A percentile compares a stretch with the other conserved stretches of the same genome.
phyloP scores from a whole-genome alignment of 768 basidiomycete species.

The Pholiota conissans region DNA sequence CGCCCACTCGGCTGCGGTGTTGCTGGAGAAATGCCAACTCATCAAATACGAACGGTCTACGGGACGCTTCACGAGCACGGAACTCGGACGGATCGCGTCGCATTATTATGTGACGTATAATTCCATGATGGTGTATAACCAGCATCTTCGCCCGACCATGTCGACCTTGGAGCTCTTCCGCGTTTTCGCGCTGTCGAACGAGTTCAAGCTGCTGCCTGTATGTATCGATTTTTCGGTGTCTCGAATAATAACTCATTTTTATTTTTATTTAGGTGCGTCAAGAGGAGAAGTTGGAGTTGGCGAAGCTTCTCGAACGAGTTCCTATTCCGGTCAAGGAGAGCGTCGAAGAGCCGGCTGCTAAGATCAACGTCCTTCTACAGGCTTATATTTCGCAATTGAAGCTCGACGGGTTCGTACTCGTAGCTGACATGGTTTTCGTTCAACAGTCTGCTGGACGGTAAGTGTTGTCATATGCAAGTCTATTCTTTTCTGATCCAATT shows the following conservation, averaged over 20 bases:
- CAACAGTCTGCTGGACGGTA: conserved; percentile 95
- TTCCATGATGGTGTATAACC: conserved; percentile 96
- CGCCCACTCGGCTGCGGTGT: conserved; percentile 86
- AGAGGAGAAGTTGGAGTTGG: conserved; percentile 89
- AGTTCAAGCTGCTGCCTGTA: conserved; percentile 90
- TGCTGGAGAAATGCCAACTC: conserved; percentile 92
- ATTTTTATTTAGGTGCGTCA: conserved; percentile 58
- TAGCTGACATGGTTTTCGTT: conserved; percentile 94
- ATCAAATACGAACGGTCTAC: conserved; percentile 90
- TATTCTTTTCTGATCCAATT: background rate
- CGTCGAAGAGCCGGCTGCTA: conserved; percentile 94
- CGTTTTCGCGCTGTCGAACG: conserved; percentile 93
- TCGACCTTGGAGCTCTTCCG: conserved; percentile 88
- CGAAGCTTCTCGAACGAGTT: conserved; percentile 88
- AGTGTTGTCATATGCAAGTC: conserved; percentile 11
- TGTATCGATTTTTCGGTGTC: too few species aligned
- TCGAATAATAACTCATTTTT: too few species aligned
- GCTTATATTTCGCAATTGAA: conserved; percentile 94
- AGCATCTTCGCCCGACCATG: conserved; percentile 88
- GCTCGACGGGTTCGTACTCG: conserved; percentile 84
- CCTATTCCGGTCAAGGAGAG: conserved; percentile 97
- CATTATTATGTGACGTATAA: conserved; percentile 95
- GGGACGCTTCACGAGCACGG: conserved; percentile 90
- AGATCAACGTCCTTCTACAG: conserved; percentile 95
- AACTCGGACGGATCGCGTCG: conserved; percentile 91